These are phyloP conservation scores for Babesia sp. DNA, from an alignment of 169 alveolate genomes.

Conservation along the genomic window DNA sequence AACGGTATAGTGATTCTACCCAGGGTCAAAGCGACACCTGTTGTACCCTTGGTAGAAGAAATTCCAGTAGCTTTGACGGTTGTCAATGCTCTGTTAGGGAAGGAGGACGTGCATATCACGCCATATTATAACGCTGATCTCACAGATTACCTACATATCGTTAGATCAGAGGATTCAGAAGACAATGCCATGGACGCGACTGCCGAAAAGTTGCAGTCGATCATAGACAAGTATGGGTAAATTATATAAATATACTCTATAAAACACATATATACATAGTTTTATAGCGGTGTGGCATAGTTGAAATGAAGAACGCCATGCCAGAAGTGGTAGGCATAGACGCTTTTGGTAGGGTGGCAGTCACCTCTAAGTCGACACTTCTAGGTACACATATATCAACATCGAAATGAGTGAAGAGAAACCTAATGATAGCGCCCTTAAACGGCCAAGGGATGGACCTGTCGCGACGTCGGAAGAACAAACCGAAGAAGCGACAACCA, in stretches of 20 bases:
- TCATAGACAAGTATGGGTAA: slow-evolving; percentile 25
- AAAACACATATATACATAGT: too few species aligned
- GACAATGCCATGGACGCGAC: slow-evolving; percentile 1
- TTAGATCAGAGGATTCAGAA: slow-evolving; percentile 7
- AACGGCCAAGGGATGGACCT: background rate
- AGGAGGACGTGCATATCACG: background rate
- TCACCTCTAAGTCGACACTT: too few species aligned
- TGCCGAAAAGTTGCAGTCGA: slow-evolving; percentile 25
- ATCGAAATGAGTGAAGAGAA: background rate
- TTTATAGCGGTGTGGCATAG: too few species aligned
- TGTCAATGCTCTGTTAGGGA: slow-evolving; percentile 9
- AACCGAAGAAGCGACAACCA: background rate
- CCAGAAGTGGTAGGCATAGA: too few species aligned
- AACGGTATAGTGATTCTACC: slow-evolving; percentile 21
- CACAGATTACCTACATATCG: slow-evolving; percentile 7
- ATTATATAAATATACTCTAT: background rate
- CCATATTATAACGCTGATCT: slow-evolving; percentile 23
- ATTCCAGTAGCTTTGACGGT: slow-evolving; percentile 8
- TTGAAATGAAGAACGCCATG: too few species aligned
- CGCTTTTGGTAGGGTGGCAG: too few species aligned
- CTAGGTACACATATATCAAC: too few species aligned
- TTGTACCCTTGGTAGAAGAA: slow-evolving; percentile 37
- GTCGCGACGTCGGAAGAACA: background rate
- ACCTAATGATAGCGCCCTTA: background rate
- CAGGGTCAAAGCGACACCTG: slow-evolving; percentile 27